Percentiles rank a stretch among this genome's conserved stretches.
phyloP scores from a whole-genome alignment of 768 basidiomycete species.

The Lentinus brumalis region DNA sequence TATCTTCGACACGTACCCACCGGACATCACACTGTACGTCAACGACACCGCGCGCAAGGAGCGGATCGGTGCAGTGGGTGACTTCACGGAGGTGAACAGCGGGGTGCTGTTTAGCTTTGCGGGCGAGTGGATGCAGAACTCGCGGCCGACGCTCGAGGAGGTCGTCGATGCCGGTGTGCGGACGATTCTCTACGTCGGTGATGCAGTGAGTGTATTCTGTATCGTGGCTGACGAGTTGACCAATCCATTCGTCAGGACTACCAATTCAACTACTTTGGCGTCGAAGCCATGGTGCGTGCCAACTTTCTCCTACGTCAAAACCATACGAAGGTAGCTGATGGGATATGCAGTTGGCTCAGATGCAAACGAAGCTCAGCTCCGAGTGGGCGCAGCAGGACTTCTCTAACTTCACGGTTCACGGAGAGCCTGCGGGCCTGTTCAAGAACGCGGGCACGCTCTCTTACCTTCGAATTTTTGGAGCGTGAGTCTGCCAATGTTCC shows the following conservation, averaged over 20 bases:
- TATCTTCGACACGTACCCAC: conserved; percentile 48
- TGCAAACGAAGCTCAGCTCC: conserved; percentile 47
- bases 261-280: conserved; percentile 54
- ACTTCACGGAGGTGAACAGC: conserved; percentile 42
- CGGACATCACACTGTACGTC: conserved; percentile 33
- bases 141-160: conserved; percentile 48
- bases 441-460: conserved; percentile 61
- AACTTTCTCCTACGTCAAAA: background rate
- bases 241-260: conserved; percentile 36
- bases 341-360: conserved; percentile 40
- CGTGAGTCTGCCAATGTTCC: conserved; percentile 14
- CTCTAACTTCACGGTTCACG: conserved; percentile 50
- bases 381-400: conserved; percentile 46
- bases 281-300: conserved; percentile 53
- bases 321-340: background rate
- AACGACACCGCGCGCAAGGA: conserved; percentile 30
- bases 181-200: conserved; percentile 54
- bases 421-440: conserved; percentile 50
- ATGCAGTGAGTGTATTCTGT: conserved; percentile 43
- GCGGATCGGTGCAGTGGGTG: conserved; percentile 45
- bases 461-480: conserved; percentile 49
- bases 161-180: conserved; percentile 60
- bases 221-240: background rate
- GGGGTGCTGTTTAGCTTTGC: conserved; percentile 49
- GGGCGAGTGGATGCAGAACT: conserved; percentile 56